A percentile compares a stretch with the other conserved stretches of the same genome.
phyloP scores from a whole-genome alignment of 768 basidiomycete genomes.

The Lactarius sp. region DNA sequence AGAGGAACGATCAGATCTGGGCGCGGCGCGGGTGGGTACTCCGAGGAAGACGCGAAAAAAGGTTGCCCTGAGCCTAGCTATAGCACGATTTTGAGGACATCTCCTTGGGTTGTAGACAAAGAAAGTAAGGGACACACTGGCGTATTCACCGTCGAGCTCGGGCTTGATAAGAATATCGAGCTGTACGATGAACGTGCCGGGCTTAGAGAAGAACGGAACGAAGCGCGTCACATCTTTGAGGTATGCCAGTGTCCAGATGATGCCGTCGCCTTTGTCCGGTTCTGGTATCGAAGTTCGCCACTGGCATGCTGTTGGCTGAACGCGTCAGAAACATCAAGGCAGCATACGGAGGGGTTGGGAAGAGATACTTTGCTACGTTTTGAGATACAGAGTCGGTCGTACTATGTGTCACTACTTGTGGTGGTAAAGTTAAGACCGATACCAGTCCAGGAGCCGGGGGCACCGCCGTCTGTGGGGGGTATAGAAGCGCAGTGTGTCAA shows the following conservation, averaged over 20 bases:
- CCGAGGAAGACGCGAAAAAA: constrained; percentile 45
- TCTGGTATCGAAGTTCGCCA: neutral
- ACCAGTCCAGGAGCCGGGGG: constrained; percentile 66
- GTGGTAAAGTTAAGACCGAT: constrained; percentile 74
- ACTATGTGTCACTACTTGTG: constrained; percentile 73
- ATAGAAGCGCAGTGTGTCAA: constrained; percentile 33
- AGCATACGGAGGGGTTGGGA: neutral
- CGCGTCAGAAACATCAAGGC: neutral
- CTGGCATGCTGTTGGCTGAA: neutral
- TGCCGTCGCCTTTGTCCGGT: neutral
- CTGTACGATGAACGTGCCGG: constrained; percentile 61
- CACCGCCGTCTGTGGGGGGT: constrained; percentile 59
- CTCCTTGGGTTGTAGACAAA: neutral
- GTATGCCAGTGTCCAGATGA: neutral
- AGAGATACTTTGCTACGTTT: neutral
- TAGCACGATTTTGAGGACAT: neutral
- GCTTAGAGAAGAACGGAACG: neutral
- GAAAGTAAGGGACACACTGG: neutral
- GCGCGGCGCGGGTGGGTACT: constrained; percentile 52
- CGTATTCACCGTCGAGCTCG: constrained; percentile 16
- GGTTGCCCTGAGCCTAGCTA: constrained; percentile 66
- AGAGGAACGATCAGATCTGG: constrained; percentile 67
- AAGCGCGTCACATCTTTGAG: neutral
- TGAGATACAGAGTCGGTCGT: constrained; percentile 47
- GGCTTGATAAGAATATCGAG: constrained; percentile 62